Evolutionary conservation across 352 stramenopile genomes (phyloP).

Genomic region (Globisporangium nodosum): DNA sequence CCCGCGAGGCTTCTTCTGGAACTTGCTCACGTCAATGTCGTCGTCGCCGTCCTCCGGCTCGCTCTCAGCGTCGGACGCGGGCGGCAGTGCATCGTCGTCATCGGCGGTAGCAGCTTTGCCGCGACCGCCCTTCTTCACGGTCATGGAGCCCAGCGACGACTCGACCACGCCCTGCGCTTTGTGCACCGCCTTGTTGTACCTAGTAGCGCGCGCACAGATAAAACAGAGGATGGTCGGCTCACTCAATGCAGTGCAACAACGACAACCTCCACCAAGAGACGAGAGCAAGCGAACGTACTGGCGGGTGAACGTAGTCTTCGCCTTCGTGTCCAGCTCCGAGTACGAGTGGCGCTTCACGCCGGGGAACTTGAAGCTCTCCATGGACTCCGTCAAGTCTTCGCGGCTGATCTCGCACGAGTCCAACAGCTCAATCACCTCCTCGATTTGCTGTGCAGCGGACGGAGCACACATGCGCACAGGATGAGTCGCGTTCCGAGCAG

Average conservation of each 20-base stretch:
- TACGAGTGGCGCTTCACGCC: conserved; percentile 75
- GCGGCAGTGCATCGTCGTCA: conserved; percentile 44
- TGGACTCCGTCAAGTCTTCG: conserved; percentile 97
- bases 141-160: conserved; percentile 56
- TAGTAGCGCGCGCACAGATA: conserved; percentile 9
- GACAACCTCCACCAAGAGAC: not conserved
- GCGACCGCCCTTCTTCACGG: conserved; percentile 60
- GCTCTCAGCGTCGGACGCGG: conserved; percentile 65
- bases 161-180: conserved; percentile 94
- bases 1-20: conserved; percentile 70
- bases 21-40: conserved; percentile 60
- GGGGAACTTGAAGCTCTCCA: conserved; percentile 88
- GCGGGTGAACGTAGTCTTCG: conserved; percentile 93
- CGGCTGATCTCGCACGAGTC: conserved; percentile 96
- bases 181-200: conserved; percentile 92
- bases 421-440: conserved; percentile 92
- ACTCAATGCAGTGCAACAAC: not conserved
- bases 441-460: conserved; percentile 43
- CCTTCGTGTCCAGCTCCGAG: conserved; percentile 75
- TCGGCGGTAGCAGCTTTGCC: conserved; percentile 38
- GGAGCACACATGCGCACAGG: not conserved
- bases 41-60: conserved; percentile 58
- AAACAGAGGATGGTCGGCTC: not conserved
- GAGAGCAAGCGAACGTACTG: conserved; percentile 30
- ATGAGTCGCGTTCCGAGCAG: not conserved